A percentile compares a stretch with the other conserved stretches of the same genome.
phyloP scores from a whole-genome alignment of 768 basidiomycete species.

The Lentinula guzmanii region DNA sequence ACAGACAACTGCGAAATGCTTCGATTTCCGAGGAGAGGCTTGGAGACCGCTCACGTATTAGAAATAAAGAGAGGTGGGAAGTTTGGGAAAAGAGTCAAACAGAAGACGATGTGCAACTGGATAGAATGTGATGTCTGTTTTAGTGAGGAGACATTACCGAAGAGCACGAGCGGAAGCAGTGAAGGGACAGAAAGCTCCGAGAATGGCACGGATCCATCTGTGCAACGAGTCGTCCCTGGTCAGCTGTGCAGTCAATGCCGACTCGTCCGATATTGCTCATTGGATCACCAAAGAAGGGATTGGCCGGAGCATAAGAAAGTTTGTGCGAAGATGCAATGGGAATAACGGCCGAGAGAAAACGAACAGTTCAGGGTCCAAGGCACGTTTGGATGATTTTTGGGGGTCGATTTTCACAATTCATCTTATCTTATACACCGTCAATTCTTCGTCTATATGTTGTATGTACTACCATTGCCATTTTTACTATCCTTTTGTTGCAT shows the following conservation, averaged over 20 bases:
- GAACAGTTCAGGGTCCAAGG: neutral
- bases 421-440: neutral
- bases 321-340: constrained; percentile 25
- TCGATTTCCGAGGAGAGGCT: constrained; percentile 64
- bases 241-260: constrained; percentile 74
- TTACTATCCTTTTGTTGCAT: neutral
- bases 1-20: constrained; percentile 82
- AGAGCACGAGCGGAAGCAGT: constrained; percentile 25
- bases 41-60: constrained; percentile 56
- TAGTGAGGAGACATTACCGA: constrained; percentile 30
- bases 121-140: constrained; percentile 67
- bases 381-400: neutral
- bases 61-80: constrained; percentile 54
- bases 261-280: constrained; percentile 72
- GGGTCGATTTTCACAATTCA: neutral
- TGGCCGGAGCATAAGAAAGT: constrained; percentile 77
- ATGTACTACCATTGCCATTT: neutral
- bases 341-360: neutral
- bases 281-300: constrained; percentile 68
- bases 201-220: constrained; percentile 17
- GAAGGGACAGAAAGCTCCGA: constrained; percentile 38
- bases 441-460: neutral
- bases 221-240: constrained; percentile 23
- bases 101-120: constrained; percentile 77
- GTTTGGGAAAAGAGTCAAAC: constrained; percentile 41